A percentile compares a stretch with the other conserved stretches of the same genome.
These are phyloP conservation scores for Claviceps cyperi DNA, from an alignment of 2,329 filamentous ascomycete genomes.

Conservation along the genomic window DNA sequence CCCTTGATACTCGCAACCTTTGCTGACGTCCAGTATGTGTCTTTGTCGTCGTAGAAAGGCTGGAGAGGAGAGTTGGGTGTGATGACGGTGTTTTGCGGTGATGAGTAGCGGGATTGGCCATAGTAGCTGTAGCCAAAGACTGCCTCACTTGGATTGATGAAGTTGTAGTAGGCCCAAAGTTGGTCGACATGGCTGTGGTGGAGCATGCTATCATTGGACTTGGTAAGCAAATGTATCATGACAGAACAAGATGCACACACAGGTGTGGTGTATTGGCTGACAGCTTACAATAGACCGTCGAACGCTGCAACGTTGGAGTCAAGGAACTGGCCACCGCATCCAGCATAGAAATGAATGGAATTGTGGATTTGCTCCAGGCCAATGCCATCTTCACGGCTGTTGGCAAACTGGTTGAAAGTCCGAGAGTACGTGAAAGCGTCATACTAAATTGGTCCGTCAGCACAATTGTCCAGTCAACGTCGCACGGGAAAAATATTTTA, in stretches of 20 bases:
- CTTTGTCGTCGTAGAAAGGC: constrained; percentile 31
- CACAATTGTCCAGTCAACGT: background rate
- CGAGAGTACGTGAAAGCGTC: constrained; percentile 23
- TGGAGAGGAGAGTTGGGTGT: constrained; percentile 31
- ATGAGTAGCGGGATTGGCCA: constrained; percentile 24
- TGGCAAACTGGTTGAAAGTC: constrained; percentile 22
- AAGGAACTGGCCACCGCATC: constrained; percentile 27
- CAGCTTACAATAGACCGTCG: constrained; percentile 29
- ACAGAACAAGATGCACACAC: too few relatives aligned
- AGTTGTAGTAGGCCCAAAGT: constrained; percentile 43
- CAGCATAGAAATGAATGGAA: constrained; percentile 25
- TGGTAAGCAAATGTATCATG: background rate
- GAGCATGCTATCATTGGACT: constrained; percentile 19
- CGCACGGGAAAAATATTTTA: background rate
- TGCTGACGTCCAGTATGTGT: constrained; percentile 27
- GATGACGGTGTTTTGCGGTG: constrained; percentile 23
- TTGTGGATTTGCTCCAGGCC: constrained; percentile 31
- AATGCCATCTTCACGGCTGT: constrained; percentile 19
- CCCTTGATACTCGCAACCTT: constrained; percentile 18
- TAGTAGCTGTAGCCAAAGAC: constrained; percentile 22
- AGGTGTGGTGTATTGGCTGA: too few relatives aligned
- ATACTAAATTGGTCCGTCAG: constrained; percentile 17
- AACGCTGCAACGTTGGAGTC: constrained; percentile 26
- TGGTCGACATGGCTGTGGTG: constrained; percentile 48
- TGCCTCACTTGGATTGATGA: constrained; percentile 22